Evolutionary conservation across 208 protist genomes (phyloP).

Genomic region (Borovskyia barvae): DNA sequence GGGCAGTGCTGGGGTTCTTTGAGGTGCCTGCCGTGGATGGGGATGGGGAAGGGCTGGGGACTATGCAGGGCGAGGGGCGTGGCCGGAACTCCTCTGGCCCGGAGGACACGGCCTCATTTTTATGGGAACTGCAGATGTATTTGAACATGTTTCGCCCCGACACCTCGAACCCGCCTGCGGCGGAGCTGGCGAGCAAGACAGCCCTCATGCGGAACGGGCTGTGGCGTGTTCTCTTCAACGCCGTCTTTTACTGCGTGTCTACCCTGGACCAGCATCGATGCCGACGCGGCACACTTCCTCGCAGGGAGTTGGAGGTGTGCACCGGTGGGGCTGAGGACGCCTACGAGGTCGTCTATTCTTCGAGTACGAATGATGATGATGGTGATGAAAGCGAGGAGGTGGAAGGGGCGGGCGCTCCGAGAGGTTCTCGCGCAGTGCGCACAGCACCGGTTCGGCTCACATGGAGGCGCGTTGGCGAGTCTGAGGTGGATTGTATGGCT

Average conservation of each 20-base stretch:
- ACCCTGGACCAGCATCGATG: slow-evolving; percentile 26
- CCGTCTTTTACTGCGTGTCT: slow-evolving; percentile 56
- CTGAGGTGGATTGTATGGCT: slow-evolving; percentile 3
- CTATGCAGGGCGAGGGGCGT: background rate
- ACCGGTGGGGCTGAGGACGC: slow-evolving; percentile 30
- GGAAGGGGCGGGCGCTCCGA: no score
- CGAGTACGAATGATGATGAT: slow-evolving; percentile 7
- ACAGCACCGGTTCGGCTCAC: slow-evolving; percentile 12
- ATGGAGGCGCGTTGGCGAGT: slow-evolving; percentile 14
- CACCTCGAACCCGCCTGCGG: background rate
- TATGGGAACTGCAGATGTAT: slow-evolving; percentile 11
- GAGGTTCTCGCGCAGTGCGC: no score
- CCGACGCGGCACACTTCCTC: background rate
- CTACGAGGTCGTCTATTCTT: slow-evolving; percentile 26
- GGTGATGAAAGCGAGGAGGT: background rate
- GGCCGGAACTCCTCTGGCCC: background rate
- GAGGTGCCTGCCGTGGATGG: slow-evolving; percentile 16
- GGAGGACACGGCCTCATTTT: slow-evolving; percentile 17
- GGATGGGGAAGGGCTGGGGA: background rate
- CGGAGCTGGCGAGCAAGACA: background rate
- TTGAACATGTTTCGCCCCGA: slow-evolving; percentile 4
- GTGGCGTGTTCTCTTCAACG: slow-evolving; percentile 61
- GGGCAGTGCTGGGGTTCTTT: slow-evolving; percentile 57
- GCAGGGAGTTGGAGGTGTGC: slow-evolving; percentile 25
- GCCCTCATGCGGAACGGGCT: slow-evolving; percentile 34